Percentiles rank a stretch among this genome's conserved stretches.
Conservation (phyloP, 2,329 filamentous ascomycete genomes). For the Penicillium carneum region DNA sequence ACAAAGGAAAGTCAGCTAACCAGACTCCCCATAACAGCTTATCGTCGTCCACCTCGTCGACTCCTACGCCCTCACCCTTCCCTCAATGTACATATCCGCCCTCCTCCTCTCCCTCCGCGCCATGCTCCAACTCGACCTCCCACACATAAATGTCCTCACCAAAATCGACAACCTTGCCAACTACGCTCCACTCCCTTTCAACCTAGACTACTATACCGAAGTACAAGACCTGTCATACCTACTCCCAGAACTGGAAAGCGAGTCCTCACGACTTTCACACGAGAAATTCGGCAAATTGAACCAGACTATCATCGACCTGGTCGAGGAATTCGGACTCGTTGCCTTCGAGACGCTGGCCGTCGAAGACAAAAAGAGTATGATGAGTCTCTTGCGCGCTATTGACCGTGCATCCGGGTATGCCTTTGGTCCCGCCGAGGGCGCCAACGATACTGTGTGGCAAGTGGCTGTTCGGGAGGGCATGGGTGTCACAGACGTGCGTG, state of each 20-base stretch:
- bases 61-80: slow-evolving; percentile 89
- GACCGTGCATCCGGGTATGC: slow-evolving; percentile 92
- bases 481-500: slow-evolving; percentile 77
- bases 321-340: slow-evolving; percentile 89
- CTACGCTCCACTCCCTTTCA: slow-evolving; percentile 88
- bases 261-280: slow-evolving; percentile 73
- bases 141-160: slow-evolving; percentile 92
- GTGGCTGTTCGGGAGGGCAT: slow-evolving; percentile 81
- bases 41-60: slow-evolving; percentile 93
- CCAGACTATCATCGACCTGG: slow-evolving; percentile 81
- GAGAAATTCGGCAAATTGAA: slow-evolving; percentile 86
- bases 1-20: not conserved
- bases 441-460: slow-evolving; percentile 97
- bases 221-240: slow-evolving; percentile 90
- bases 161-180: slow-evolving; percentile 94
- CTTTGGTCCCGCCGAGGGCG: slow-evolving; percentile 87
- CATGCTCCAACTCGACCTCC: slow-evolving; percentile 98
- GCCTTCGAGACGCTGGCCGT: slow-evolving; percentile 92
- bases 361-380: slow-evolving; percentile 97
- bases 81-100: slow-evolving; percentile 93
- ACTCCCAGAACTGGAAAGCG: slow-evolving; percentile 77
- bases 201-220: slow-evolving; percentile 96
- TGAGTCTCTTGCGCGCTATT: slow-evolving; percentile 84
- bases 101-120: slow-evolving; percentile 89
- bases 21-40: slow-evolving; percentile 63